Evolutionary conservation across 2,329 filamentous ascomycete genomes (phyloP), one percentile per base, ranked within the genome.

Genomic region (Bipolaris gigantea): DNA sequence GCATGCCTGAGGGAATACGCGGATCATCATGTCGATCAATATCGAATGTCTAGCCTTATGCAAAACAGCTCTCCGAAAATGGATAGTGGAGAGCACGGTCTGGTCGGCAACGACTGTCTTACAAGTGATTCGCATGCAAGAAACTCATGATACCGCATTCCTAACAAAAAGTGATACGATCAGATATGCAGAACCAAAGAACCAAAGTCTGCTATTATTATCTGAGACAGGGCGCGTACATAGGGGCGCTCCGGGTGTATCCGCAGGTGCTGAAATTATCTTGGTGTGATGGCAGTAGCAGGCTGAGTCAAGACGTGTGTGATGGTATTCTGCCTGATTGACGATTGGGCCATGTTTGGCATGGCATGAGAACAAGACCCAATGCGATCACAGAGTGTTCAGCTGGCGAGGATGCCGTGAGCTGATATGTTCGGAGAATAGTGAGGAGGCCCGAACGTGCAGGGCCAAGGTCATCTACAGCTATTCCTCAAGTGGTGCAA

Each of bases 361-460:
- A 38, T 38, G 21, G 48, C 38, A 43, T 44, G 40, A 40, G 38
- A 40, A 33, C 34, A 38, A 18, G 35, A 9, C 45, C 34, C 41
- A 53, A 48, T 58, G 56, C 47, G 52, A 44, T 61, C 48, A 46
- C 50, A 55, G 34, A 16, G 48, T 9, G 48, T 45, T 48, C 60
- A 54, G 51, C 60, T 46, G 53, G 55, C 48, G 60, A 57, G 48
- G 48, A 53, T 25, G 23, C 48, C 25, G 41, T 44, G 48, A 56
- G 18, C 35, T 57, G 40, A 54, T 55, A 48, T 60, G 50, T 35
- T 53, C 59, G 62, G 64, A 60, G 51, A 59, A 61, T 58, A 58
- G 55, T 58, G 64, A 55, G 62, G 64, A 62, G 64, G 61, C 50
- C 64, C 63, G 64, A 48, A 48, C 50, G 56, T 54, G 49, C 53